These are phyloP conservation scores for Fraxinus albicans DNA, from an alignment of 305 asterid genomes.

Conservation along the genomic window DNA sequence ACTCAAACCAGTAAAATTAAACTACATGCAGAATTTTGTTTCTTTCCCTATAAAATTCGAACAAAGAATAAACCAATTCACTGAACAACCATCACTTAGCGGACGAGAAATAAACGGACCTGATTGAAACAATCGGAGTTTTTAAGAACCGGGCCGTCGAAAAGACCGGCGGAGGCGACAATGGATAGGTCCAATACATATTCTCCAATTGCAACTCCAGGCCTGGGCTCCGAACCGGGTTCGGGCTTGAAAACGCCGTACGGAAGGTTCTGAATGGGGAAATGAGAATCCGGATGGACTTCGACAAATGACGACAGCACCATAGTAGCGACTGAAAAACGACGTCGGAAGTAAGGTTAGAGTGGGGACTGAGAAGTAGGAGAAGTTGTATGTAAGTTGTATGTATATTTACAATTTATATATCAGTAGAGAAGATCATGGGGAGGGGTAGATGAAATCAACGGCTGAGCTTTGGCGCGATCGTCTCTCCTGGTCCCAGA, in stretches of 20 bases:
- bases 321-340: conserved; percentile 31
- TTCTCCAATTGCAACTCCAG: conserved; percentile 85
- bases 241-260: conserved; percentile 78
- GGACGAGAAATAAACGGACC: conserved; percentile 37
- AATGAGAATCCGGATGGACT: conserved; percentile 82
- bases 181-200: conserved; percentile 73
- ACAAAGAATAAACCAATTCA: neutral
- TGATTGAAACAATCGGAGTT: conserved; percentile 77
- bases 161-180: conserved; percentile 69
- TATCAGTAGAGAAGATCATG: neutral
- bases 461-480: neutral
- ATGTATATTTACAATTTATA: neutral
- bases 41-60: neutral
- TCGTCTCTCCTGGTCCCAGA: neutral
- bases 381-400: neutral
- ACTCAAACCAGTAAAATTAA: neutral
- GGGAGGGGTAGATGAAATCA: neutral
- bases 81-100: neutral
- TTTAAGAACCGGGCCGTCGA: conserved; percentile 67
- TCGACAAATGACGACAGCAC: conserved; percentile 70
- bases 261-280: conserved; percentile 92
- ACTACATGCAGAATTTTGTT: neutral
- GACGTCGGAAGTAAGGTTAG: neutral
- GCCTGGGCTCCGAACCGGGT: conserved; percentile 56
- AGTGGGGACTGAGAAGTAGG: neutral